These are phyloP conservation scores for Aspergillus niger DNA, from an alignment of 2,329 filamentous ascomycete species.

Conservation along the genomic window DNA sequence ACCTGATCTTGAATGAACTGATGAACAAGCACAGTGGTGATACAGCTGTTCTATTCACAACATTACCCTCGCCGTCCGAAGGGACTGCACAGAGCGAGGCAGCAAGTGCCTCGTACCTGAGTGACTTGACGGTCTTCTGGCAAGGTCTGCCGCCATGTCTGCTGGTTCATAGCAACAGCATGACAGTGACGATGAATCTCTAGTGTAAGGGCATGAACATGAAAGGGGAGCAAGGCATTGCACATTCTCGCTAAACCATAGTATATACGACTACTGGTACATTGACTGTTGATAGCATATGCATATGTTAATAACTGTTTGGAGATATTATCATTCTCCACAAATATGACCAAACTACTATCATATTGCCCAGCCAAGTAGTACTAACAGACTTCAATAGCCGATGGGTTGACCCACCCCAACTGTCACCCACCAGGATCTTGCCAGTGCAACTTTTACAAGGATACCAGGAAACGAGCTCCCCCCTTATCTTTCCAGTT, in stretches of 20 bases:
- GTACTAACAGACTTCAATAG: too few relatives aligned
- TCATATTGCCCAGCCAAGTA: neutral
- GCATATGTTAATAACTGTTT: neutral
- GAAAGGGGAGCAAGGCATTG: neutral
- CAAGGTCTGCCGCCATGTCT: slow-evolving; percentile 73
- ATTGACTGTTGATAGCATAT: neutral
- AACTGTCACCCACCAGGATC: too few relatives aligned
- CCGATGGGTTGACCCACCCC: too few relatives aligned
- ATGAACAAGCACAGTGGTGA: slow-evolving; percentile 68
- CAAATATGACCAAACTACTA: too few relatives aligned
- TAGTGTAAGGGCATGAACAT: slow-evolving; percentile 22
- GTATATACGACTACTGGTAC: neutral
- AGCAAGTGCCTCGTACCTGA: slow-evolving; percentile 72
- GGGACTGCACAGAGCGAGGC: slow-evolving; percentile 71
- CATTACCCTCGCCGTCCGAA: slow-evolving; percentile 76
- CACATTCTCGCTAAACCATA: neutral
- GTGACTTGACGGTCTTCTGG: slow-evolving; percentile 76
- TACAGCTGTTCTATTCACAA: slow-evolving; percentile 80
- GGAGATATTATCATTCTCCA: neutral
- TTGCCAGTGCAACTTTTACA: too few relatives aligned
- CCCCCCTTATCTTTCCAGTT: too few relatives aligned
- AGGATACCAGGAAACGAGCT: too few relatives aligned
- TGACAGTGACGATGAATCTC: slow-evolving; percentile 70
- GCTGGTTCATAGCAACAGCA: slow-evolving; percentile 82
- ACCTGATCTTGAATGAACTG: slow-evolving; percentile 83